Evolutionary conservation across 805 yeast species (phyloP), one percentile per base, ranked within the genome.

Genomic region (Candida sanyiensis): DNA sequence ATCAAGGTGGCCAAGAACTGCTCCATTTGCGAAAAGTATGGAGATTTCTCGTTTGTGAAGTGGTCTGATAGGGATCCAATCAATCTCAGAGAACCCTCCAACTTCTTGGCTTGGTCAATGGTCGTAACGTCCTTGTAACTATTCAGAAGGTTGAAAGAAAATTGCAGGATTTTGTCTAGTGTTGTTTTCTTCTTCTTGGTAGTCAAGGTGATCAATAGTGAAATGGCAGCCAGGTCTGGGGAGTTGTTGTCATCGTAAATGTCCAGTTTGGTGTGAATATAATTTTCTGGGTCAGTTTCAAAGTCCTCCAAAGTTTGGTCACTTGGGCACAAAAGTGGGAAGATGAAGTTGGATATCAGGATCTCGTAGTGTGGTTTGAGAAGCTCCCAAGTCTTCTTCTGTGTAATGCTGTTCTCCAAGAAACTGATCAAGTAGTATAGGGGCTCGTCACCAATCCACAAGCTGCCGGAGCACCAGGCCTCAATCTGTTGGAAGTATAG

Each of bases 251-350:
- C 93, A 49, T 81, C 75, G 53, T 72, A 69, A 30, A 77, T 63
- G 57, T 80, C 87, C 51, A 87, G 70, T 38, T 73, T 73, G 37
- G 79, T 67, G 58, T 86, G 84, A 39, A 90, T 77, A 57, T 86
- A 93, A 56, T 88, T 96, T 40, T 77, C 82, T 4, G 96, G 96
- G 51, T 89, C 96, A 45, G 73, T 77, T 45, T 87, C 94, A 62
- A 84, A 89, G 5, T 75, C 61, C 48, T 84, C 94, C 40, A 86
- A 64, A 15, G 77, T 75, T 6, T 72, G 77, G 38, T 78, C 80
- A 7, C 73, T 69, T 2, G 93, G 83, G 47, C 88, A 75, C 41
- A 90, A 61, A 40, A 83, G 63, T 3, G 95, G 95, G 60, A 73
- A 82, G 8, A 90, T 70, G 39, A 90, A 77, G 49, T 81, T 87